Evolutionary conservation across 1,284 basidiomycete genomes (phyloP), one percentile per base, ranked within the genome.

Genomic region (Porogramme epimiltina): DNA sequence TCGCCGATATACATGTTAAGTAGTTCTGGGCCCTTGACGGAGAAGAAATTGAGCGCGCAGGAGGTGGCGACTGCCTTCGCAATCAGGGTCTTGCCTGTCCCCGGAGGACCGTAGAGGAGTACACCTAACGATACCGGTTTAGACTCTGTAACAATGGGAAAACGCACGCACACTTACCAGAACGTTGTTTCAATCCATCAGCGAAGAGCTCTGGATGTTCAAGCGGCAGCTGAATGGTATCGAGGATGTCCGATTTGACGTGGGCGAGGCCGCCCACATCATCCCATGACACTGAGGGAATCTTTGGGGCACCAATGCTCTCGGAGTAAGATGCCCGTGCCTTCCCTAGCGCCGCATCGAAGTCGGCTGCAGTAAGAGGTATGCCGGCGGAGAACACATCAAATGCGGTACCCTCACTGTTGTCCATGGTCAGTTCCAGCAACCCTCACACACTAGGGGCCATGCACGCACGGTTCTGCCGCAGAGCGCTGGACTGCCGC

Each of bases 1-100:
- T 99, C 96, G 59, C 96, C 96, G 63, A 99, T 98, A 70, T 98
- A 98, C 85, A 98, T 97, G 69, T 97, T 97, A 39, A 96, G 82
- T 26, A 99, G 78, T 65, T 98, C 95, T 1, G 96, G 96, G 0
- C 96, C 96, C 68, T 98, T 98, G 66, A 99, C 89, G n/a, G 91
- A 93, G 68, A 95, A 88, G 70, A 95, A 95, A 66, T 95, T 95
- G 61, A 97, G 80, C 15, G 93, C 89, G 64, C 90, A 95, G 1
- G 93, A 93, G 0, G 93, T 95, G 6, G 95, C 95, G 26, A 97
- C 94, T 2, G 93, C 93, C 70, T 96, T 96, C 3, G 95, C 94
- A 34, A 97, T 82, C 3, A 98, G 74, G 0, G 95, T 97, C 70
- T 97, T 98, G n/a, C 95, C 95, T 1, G 95, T 98, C 31, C 95